Percentiles rank a stretch among this genome's conserved stretches.
Evolutionary conservation across 345 rosid genomes (phyloP).

Genomic region (Nephelium lappaceum): DNA sequence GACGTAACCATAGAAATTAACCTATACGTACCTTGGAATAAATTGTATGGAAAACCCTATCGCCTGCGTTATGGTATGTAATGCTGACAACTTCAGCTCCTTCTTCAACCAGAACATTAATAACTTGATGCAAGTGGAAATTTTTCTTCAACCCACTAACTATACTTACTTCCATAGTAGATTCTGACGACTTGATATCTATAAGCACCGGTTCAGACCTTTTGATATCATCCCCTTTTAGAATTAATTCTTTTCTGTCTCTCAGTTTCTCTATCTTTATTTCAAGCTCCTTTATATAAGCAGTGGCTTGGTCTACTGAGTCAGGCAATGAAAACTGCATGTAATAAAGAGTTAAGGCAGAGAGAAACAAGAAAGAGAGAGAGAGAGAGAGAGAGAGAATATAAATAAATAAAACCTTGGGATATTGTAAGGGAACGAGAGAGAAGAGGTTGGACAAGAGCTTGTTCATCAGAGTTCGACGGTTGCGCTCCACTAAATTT

Average conservation of each 20-base stretch:
- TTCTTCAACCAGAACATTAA: slow-evolving; percentile 19
- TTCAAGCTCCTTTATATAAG: slow-evolving; percentile 6
- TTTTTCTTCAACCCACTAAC: neutral
- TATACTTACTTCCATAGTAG: slow-evolving; percentile 10
- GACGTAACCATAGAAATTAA: too few relatives aligned
- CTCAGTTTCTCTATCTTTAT: slow-evolving; percentile 9
- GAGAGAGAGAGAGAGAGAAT: neutral
- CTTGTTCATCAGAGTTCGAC: slow-evolving; percentile 16
- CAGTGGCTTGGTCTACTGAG: slow-evolving; percentile 6
- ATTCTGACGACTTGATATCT: neutral
- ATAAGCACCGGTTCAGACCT: neutral
- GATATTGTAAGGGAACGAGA: neutral
- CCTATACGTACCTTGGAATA: slow-evolving; percentile 9
- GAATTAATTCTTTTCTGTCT: neutral
- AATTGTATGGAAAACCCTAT: slow-evolving; percentile 6
- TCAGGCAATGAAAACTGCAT: neutral
- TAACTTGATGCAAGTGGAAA: neutral
- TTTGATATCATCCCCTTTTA: neutral
- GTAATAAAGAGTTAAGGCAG: neutral
- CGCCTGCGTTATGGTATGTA: neutral
- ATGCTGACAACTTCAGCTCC: slow-evolving; percentile 17
- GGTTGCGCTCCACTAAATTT: slow-evolving; percentile 9
- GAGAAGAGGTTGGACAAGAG: slow-evolving; percentile 7
- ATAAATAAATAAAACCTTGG: neutral
- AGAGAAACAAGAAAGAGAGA: neutral